phyloP scores from a whole-genome alignment of 495 filamentous ascomycete species.

The Coniosporium apollinis region DNA sequence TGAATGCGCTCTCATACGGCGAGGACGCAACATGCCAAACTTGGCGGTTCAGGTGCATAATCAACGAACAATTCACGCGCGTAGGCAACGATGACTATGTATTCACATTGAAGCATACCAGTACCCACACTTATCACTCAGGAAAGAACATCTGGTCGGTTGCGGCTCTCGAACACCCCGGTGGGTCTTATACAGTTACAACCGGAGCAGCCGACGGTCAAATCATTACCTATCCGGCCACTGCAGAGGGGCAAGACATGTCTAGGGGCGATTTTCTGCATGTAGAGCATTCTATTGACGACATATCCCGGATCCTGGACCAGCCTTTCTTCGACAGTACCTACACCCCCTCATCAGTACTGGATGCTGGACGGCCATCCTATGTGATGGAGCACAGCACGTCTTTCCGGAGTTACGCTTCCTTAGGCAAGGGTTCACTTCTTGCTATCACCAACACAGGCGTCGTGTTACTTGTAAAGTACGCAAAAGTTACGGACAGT shows the following conservation, averaged over 20 bases:
- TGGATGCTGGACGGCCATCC: too few relatives aligned
- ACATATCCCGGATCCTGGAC: background rate
- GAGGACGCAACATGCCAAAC: slow-evolving; percentile 16
- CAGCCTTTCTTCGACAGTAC: too few relatives aligned
- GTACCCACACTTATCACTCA: slow-evolving; percentile 43
- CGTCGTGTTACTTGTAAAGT: slow-evolving; percentile 36
- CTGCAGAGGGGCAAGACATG: too few relatives aligned
- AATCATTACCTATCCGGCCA: slow-evolving; percentile 6
- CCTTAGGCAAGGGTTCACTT: slow-evolving; percentile 39
- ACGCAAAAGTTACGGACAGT: too few relatives aligned
- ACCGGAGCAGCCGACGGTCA: slow-evolving; percentile 77
- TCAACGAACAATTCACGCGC: background rate
- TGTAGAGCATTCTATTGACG: slow-evolving; percentile 1
- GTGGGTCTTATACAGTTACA: slow-evolving; percentile 32
- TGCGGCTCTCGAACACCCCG: slow-evolving; percentile 24
- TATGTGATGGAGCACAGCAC: too few relatives aligned
- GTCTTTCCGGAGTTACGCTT: slow-evolving; percentile 51
- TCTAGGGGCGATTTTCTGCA: too few relatives aligned
- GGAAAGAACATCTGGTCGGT: slow-evolving; percentile 91
- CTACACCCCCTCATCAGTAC: too few relatives aligned
- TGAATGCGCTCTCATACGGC: slow-evolving; percentile 12
- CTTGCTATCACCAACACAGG: slow-evolving; percentile 44
- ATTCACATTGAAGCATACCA: slow-evolving; percentile 31
- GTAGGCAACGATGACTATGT: slow-evolving; percentile 1
- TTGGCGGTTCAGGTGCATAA: slow-evolving; percentile 8